A percentile compares a stretch with the other conserved stretches of the same genome.
These are phyloP conservation scores for Suillus americanus DNA, from an alignment of 768 basidiomycete species.

Conservation along the genomic window DNA sequence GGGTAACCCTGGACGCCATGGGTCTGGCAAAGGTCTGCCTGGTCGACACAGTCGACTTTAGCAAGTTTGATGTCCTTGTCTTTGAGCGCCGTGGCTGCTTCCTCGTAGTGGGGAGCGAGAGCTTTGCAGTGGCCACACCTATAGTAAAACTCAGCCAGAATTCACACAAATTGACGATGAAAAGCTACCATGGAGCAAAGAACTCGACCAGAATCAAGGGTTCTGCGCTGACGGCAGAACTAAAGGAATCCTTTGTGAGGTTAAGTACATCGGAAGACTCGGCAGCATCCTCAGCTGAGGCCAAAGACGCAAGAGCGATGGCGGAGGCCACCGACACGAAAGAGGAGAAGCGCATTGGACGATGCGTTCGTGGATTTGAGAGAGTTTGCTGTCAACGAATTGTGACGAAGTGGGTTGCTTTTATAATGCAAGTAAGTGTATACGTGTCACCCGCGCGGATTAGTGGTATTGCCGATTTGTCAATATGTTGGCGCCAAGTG, in stretches of 20 bases:
- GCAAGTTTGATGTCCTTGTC: slow-evolving; percentile 87
- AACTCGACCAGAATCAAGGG: slow-evolving; percentile 89
- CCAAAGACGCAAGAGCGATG: slow-evolving; percentile 54
- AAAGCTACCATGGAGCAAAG: slow-evolving; percentile 79
- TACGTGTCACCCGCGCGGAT: slow-evolving; percentile 27
- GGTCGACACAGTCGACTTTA: slow-evolving; percentile 96
- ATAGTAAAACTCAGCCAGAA: background rate
- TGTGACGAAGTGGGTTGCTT: slow-evolving; percentile 12
- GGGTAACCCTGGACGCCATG: slow-evolving; percentile 94
- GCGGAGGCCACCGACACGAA: slow-evolving; percentile 50
- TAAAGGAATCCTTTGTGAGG: slow-evolving; percentile 70
- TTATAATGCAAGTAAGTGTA: slow-evolving; percentile 23
- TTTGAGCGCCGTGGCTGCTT: slow-evolving; percentile 91
- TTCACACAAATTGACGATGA: background rate
- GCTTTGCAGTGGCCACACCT: slow-evolving; percentile 98
- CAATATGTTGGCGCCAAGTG: background rate
- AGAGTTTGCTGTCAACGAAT: slow-evolving; percentile 21
- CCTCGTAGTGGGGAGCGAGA: slow-evolving; percentile 90
- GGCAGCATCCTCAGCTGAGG: slow-evolving; percentile 47
- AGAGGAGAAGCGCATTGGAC: slow-evolving; percentile 63
- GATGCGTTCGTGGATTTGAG: background rate
- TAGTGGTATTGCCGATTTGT: background rate
- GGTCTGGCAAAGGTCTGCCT: slow-evolving; percentile 86
- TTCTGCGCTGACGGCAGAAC: slow-evolving; percentile 61
- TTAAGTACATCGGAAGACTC: slow-evolving; percentile 75